These are phyloP conservation scores for Hirsutella thompsonii DNA, from an alignment of 2,329 filamentous ascomycete species.

Conservation along the genomic window DNA sequence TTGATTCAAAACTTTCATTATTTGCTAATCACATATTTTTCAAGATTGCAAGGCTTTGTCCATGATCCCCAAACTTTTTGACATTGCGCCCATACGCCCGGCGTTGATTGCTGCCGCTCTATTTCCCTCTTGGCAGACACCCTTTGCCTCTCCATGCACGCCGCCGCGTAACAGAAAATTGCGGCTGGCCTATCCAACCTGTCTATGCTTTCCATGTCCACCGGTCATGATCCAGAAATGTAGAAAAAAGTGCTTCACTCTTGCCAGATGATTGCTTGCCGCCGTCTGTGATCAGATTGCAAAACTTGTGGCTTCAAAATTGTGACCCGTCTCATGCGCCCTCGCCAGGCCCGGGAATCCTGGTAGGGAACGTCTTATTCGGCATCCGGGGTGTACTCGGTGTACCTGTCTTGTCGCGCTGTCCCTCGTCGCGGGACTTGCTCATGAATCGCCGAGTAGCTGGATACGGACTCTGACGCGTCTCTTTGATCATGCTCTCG, in stretches of 20 bases:
- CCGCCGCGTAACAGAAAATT: background rate
- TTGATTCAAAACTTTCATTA: background rate
- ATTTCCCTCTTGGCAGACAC: background rate
- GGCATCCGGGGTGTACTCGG: conserved; percentile 29
- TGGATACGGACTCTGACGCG: conserved; percentile 42
- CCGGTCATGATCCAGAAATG: too few species aligned
- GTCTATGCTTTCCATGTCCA: too few species aligned
- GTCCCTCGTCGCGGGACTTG: conserved; percentile 20
- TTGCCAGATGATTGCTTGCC: background rate
- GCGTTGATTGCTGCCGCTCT: background rate
- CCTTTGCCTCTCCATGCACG: too few species aligned
- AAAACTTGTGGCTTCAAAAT: background rate
- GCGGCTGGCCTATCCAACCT: too few species aligned
- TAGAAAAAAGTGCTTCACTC: too few species aligned
- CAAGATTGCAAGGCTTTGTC: background rate
- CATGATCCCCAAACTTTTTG: background rate
- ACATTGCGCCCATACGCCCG: conserved; percentile 3
- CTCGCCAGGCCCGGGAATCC: conserved; percentile 21
- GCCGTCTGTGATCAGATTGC: too few species aligned
- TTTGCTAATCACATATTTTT: conserved; percentile 1
- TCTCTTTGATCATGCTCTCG: conserved; percentile 48
- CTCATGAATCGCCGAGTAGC: conserved; percentile 16
- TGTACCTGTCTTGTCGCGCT: conserved; percentile 19
- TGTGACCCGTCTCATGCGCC: conserved; percentile 12
- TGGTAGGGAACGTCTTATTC: conserved; percentile 18